A percentile compares a stretch with the other conserved stretches of the same genome.
Evolutionary conservation across 495 filamentous ascomycete genomes (phyloP).

Genomic region (Xylaria acuta): DNA sequence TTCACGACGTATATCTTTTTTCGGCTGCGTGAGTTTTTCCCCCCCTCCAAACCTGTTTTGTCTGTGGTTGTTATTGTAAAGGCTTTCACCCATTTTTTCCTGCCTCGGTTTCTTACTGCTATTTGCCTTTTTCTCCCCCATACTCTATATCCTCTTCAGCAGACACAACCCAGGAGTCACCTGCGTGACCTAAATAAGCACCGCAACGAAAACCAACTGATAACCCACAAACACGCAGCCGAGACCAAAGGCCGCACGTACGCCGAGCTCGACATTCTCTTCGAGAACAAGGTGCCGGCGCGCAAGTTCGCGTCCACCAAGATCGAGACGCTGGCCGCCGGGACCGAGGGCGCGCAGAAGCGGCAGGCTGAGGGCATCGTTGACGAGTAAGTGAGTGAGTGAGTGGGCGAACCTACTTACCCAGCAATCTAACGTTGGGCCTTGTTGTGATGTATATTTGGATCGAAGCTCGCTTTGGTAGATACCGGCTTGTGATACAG

Average conservation of each 20-base stretch:
- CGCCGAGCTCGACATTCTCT: conserved; percentile 65
- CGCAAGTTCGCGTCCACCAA: conserved; percentile 52
- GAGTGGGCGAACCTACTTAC: no score
- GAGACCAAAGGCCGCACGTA: conserved; percentile 59
- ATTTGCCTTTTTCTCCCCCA: neutral
- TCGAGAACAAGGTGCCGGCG: conserved; percentile 55
- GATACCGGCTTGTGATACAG: no score
- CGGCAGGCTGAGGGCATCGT: conserved; percentile 33
- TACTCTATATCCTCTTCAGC: neutral
- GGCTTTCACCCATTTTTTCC: neutral
- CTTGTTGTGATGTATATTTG: no score
- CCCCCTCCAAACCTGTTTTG: conserved; percentile 32
- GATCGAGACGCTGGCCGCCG: conserved; percentile 37
- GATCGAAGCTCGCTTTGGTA: no score
- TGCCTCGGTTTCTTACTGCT: neutral
- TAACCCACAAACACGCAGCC: conserved; percentile 27
- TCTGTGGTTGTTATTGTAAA: neutral
- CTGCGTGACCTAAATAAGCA: no score
- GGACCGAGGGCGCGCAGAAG: conserved; percentile 40
- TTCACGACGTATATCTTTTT: conserved; percentile 51
- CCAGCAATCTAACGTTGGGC: no score
- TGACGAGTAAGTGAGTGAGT: conserved; percentile 5
- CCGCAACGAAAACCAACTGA: neutral
- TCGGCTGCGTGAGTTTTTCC: conserved; percentile 43
- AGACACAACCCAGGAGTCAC: no score